A percentile compares a stretch with the other conserved stretches of the same genome.
phyloP scores from a whole-genome alignment of 2,329 filamentous ascomycete genomes.

The Talaromyces sp. region DNA sequence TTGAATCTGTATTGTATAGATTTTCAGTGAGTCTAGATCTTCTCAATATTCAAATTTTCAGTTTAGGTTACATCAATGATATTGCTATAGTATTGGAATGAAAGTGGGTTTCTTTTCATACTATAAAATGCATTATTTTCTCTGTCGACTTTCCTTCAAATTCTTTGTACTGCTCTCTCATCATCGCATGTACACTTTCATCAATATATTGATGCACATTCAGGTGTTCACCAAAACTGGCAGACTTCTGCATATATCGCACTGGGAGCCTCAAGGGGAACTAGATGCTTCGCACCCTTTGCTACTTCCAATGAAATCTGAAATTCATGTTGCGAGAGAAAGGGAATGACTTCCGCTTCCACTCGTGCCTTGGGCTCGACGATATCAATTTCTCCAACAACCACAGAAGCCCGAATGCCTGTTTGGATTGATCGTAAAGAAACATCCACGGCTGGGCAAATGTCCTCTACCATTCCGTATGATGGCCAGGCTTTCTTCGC shows the following conservation, averaged over 20 bases:
- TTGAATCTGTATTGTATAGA: no score
- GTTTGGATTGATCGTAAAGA: background rate
- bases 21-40: no score
- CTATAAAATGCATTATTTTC: no score
- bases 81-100: no score
- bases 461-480: conserved; percentile 40
- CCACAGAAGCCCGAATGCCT: conserved; percentile 24
- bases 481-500: conserved; percentile 41
- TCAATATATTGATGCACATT: no score
- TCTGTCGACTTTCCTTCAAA: no score
- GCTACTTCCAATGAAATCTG: conserved; percentile 8
- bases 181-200: no score
- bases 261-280: conserved; percentile 28
- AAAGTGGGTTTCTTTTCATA: no score
- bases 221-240: background rate
- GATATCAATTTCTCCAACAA: conserved; percentile 37
- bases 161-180: no score
- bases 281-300: conserved; percentile 22
- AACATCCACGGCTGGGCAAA: conserved; percentile 20
- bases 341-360: conserved; percentile 24
- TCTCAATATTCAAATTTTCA: no score
- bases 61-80: no score
- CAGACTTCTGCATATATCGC: conserved; percentile 12
- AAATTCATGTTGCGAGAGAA: conserved; percentile 14
- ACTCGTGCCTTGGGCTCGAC: conserved; percentile 39